These are phyloP conservation scores for Hymenoscyphus infarciens DNA, from an alignment of 2,329 filamentous ascomycete genomes.

Conservation along the genomic window DNA sequence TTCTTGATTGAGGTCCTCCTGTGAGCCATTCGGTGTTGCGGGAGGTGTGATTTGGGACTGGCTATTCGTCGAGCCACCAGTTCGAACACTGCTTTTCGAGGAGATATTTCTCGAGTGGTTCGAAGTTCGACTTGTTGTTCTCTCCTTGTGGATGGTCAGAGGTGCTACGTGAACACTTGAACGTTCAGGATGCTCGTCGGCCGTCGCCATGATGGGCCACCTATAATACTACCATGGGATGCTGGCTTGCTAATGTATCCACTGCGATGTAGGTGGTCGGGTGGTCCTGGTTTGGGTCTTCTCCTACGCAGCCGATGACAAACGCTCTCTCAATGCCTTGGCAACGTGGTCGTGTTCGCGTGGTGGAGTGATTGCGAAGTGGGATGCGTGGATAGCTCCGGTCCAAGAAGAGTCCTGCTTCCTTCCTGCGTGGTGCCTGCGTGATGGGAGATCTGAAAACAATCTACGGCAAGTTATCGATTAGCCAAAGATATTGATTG, in stretches of 20 bases:
- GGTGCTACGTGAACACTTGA: conserved; percentile 61
- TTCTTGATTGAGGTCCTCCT: conserved; percentile 48
- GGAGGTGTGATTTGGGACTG: conserved; percentile 69
- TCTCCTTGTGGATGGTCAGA: conserved; percentile 49
- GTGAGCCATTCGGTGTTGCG: conserved; percentile 66
- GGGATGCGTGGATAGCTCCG: no score
- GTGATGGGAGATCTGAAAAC: background rate
- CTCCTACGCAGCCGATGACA: conserved; percentile 2
- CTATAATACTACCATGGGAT: conserved; percentile 29
- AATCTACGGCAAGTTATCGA: background rate
- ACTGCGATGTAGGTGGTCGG: conserved; percentile 2
- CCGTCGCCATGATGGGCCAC: conserved; percentile 35
- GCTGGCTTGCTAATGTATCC: conserved; percentile 9
- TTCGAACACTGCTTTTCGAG: conserved; percentile 35
- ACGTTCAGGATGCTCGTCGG: conserved; percentile 37
- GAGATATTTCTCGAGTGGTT: conserved; percentile 43
- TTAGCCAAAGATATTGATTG: conserved; percentile 5
- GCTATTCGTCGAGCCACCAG: conserved; percentile 26
- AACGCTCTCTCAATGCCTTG: conserved; percentile 7
- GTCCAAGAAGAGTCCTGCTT: conserved; percentile 3
- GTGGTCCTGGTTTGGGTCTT: conserved; percentile 1
- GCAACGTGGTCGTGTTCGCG: background rate
- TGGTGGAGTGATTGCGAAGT: background rate
- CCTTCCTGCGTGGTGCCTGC: background rate
- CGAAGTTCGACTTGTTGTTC: conserved; percentile 35